Evolutionary conservation across 345 rosid species (phyloP).

Genomic region (Raphanus sativus): DNA sequence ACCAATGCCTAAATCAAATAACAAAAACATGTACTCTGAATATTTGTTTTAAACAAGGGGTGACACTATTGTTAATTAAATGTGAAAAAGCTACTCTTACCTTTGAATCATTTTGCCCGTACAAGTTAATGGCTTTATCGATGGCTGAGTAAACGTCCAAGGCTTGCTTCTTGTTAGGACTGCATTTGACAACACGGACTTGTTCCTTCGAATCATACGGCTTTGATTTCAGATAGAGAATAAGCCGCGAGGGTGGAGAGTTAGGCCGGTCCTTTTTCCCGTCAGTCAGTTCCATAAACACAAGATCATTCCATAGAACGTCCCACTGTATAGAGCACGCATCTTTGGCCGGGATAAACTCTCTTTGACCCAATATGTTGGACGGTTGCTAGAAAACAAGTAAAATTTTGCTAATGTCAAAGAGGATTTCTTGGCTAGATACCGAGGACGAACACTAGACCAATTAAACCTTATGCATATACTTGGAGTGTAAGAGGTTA

Average conservation of each 20-base stretch:
- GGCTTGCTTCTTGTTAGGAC: slow-evolving; percentile 69
- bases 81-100: slow-evolving; percentile 43
- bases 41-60: not conserved
- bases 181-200: slow-evolving; percentile 71
- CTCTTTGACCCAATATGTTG: slow-evolving; percentile 80
- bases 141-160: slow-evolving; percentile 65
- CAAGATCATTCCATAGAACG: slow-evolving; percentile 73
- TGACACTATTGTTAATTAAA: not conserved
- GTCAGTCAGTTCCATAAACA: slow-evolving; percentile 73
- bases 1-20: slow-evolving; percentile 53
- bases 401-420: not conserved
- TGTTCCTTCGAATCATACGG: slow-evolving; percentile 69
- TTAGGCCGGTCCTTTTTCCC: slow-evolving; percentile 84
- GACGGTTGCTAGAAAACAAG: slow-evolving; percentile 68
- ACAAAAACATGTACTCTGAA: not conserved
- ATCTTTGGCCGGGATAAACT: slow-evolving; percentile 87
- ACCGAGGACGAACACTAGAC: slow-evolving; percentile 1
- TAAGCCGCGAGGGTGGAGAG: slow-evolving; percentile 67
- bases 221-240: slow-evolving; percentile 55
- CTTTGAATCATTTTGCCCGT: slow-evolving; percentile 56
- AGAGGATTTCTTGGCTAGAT: slow-evolving; percentile 7
- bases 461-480: not conserved
- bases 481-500: slow-evolving; percentile 8
- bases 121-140: slow-evolving; percentile 63
- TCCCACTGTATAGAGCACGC: slow-evolving; percentile 94